Evolutionary conservation across 345 rosid species (phyloP), one percentile per base, ranked within the genome.

Genomic region (Rhizophora apiculata): DNA sequence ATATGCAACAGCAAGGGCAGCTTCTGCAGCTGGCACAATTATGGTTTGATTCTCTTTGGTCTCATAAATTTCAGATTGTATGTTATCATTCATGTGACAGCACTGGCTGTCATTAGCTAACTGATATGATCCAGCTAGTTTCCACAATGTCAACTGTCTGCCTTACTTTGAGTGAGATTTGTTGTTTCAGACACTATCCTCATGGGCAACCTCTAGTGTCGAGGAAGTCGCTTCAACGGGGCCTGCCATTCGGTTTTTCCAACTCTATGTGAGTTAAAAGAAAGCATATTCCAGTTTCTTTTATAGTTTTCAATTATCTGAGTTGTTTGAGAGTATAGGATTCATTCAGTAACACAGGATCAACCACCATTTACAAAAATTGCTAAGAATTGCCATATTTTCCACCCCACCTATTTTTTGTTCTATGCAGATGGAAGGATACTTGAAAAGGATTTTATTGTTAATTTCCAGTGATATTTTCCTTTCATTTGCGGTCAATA

Each of bases 221-320:
- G 98, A 91, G 80, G 97, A 91, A 83, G 96, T 94, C 68, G 89
- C 92, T 79, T 94, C 97, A 29, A 94, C 96, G 0, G 97, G 97
- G 53, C 96, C 96, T 20, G 96, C 97, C 75, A 82, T 91, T 81
- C 93, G 92, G 24, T 89, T 94, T 81, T 94, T 94, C 85, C 96
- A 89, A 69, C 98, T 94, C 34, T 94, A 89, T 79, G 98, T 91
- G 72, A 85, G 91, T 81, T 74, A 24, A 19, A 32, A 72, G 62
- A 65, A n/a, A 48, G 43, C 43, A 18, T 30, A 39, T 53, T 77
- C 64, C 65, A 18, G 37, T 7, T 34, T 65, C 65, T 43, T 24
- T 61, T 8, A 24, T 53, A 7, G 57, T 53, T 53, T 7, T 53
- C 37, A 34, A 34, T 34, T 34, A 6, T 7, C 37, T 34, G 48